A percentile compares a stretch with the other conserved stretches of the same genome.
phyloP scores from a whole-genome alignment of 257 asterid genomes.

The Anisodus tanguticus region DNA sequence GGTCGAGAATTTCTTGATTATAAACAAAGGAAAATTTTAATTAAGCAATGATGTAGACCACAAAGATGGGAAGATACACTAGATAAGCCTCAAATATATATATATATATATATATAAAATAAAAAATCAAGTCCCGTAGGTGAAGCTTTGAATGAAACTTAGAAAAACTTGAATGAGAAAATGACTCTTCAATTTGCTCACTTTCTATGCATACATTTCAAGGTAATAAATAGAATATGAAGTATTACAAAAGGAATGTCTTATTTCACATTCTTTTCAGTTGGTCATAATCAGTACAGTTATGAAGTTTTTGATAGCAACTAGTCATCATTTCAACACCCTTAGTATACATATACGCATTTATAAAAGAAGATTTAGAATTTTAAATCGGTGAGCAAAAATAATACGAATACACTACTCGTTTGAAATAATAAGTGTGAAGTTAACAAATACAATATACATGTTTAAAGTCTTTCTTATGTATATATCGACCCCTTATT shows the following conservation, averaged over 20 bases:
- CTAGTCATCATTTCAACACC: slow-evolving; percentile 16
- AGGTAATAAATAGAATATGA: slow-evolving; percentile 19
- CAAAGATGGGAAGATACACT: neutral
- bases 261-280: neutral
- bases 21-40: neutral
- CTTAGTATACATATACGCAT: neutral
- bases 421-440: neutral
- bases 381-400: neutral
- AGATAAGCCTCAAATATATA: neutral
- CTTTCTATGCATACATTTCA: slow-evolving; percentile 2
- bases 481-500: neutral
- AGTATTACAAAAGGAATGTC: slow-evolving; percentile 23
- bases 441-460: neutral
- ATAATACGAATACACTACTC: neutral
- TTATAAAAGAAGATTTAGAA: neutral
- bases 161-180: slow-evolving; percentile 12
- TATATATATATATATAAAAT: neutral
- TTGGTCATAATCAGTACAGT: slow-evolving; percentile 18
- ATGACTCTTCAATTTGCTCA: slow-evolving; percentile 10
- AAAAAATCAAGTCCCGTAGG: neutral
- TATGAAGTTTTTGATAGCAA: neutral
- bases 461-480: neutral
- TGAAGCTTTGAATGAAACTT: slow-evolving; percentile 12
- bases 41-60: neutral
- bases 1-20: neutral